A percentile compares a stretch with the other conserved stretches of the same genome.
phyloP scores from a whole-genome alignment of 2,329 filamentous ascomycete genomes.

The Trichoderma simmonsii region DNA sequence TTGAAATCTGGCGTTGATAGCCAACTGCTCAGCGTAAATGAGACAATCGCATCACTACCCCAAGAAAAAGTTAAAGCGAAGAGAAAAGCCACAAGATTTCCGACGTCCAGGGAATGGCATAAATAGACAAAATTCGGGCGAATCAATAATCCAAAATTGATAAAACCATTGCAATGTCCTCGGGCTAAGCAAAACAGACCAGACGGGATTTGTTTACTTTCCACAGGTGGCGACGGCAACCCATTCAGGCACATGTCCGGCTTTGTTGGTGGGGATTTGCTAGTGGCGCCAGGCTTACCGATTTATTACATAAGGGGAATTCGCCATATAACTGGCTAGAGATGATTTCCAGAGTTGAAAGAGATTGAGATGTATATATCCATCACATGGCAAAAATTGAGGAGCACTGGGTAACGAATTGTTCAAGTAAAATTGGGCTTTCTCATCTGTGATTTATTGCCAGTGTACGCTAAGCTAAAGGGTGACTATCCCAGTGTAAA shows the following conservation, averaged over 20 bases:
- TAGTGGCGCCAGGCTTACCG: background rate
- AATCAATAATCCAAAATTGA: background rate
- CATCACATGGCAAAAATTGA: background rate
- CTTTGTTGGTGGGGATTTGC: background rate
- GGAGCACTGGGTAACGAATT: background rate
- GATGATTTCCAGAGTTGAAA: background rate
- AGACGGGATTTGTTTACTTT: slow-evolving; percentile 11
- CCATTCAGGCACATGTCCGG: background rate
- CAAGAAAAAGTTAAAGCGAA: background rate
- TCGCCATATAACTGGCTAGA: background rate
- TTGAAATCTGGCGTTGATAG: slow-evolving; percentile 8
- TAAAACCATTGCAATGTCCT: background rate
- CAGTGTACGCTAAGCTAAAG: slow-evolving; percentile 25
- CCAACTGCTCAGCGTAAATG: background rate
- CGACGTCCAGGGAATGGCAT: background rate
- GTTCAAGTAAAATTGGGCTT: background rate
- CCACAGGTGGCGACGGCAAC: background rate
- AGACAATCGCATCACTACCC: background rate
- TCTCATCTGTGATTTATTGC: slow-evolving; percentile 32
- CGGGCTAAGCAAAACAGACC: background rate
- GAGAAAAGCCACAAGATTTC: background rate
- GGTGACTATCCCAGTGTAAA: slow-evolving; percentile 33
- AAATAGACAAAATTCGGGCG: background rate
- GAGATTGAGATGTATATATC: background rate
- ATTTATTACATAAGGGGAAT: background rate